These are phyloP conservation scores for Pleurotus ostreatus DNA, from an alignment of 768 basidiomycete species.

Conservation along the genomic window DNA sequence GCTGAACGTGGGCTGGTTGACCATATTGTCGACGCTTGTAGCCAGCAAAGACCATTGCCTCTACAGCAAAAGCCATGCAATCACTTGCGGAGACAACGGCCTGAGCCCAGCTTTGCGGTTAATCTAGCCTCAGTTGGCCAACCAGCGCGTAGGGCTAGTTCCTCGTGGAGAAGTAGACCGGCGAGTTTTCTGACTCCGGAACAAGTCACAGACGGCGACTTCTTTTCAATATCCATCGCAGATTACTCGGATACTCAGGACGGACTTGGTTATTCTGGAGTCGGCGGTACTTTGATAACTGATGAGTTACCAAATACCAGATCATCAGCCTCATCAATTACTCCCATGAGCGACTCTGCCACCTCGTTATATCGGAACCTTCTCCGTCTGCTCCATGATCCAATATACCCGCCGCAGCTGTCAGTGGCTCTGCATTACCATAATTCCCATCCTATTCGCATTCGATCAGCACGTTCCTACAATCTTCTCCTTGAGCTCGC, in stretches of 20 bases:
- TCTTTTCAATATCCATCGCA: not conserved
- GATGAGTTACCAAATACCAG: not conserved
- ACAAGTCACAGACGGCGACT: not conserved
- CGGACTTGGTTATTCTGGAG: not conserved
- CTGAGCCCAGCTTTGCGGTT: not conserved
- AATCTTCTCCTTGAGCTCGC: slow-evolving; percentile 43
- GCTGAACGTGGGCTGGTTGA: too few relatives aligned
- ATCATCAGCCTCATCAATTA: not conserved
- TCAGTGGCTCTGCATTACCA: slow-evolving; percentile 48
- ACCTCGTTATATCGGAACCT: slow-evolving; percentile 38
- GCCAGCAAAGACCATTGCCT: too few relatives aligned
- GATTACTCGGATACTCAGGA: not conserved
- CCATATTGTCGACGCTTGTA: too few relatives aligned
- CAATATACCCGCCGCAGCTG: slow-evolving; percentile 24
- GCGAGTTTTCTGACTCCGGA: not conserved
- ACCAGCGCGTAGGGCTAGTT: not conserved
- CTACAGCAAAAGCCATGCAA: not conserved
- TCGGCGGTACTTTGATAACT: not conserved
- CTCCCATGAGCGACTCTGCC: not conserved
- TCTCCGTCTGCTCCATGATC: slow-evolving; percentile 29
- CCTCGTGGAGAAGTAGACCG: not conserved
- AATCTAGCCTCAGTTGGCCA: not conserved
- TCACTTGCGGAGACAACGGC: not conserved
- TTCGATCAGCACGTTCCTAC: slow-evolving; percentile 40
- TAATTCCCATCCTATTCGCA: slow-evolving; percentile 22